Conservation (phyloP, 2,329 filamentous ascomycete genomes). For the Pyrenochaeta sp. region DNA sequence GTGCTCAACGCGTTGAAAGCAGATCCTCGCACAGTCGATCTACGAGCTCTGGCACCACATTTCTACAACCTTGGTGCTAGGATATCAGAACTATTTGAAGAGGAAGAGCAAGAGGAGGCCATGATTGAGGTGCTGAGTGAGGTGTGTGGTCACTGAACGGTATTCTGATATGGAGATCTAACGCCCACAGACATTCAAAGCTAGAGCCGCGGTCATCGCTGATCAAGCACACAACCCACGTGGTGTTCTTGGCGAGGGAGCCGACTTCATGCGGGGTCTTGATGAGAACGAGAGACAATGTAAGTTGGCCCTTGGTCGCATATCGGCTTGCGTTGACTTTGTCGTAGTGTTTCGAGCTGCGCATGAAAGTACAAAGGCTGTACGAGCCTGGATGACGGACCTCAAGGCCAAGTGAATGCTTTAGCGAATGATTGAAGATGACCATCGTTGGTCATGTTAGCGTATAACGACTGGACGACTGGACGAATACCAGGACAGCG, state of each 20-base stretch:
- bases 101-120: slow-evolving; percentile 89
- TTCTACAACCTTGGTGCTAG: slow-evolving; percentile 87
- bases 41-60: slow-evolving; percentile 82
- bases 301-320: slow-evolving; percentile 43
- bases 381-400: slow-evolving; percentile 55
- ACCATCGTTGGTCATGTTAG: no score
- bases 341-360: slow-evolving; percentile 55
- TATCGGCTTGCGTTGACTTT: slow-evolving; percentile 8
- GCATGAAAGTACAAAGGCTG: slow-evolving; percentile 56
- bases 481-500: no score
- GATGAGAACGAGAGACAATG: slow-evolving; percentile 86
- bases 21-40: slow-evolving; percentile 82
- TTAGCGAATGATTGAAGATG: not conserved
- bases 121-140: slow-evolving; percentile 67
- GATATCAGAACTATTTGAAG: slow-evolving; percentile 90
- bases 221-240: slow-evolving; percentile 88
- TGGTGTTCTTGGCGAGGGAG: slow-evolving; percentile 69
- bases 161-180: no score
- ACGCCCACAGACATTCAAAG: slow-evolving; percentile 84
- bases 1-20: slow-evolving; percentile 92
- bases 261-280: slow-evolving; percentile 84
- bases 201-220: slow-evolving; percentile 80
- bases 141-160: no score
- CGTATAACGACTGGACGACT: no score
- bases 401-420: slow-evolving; percentile 48